Percentiles rank a stretch among this genome's conserved stretches.
phyloP scores from a whole-genome alignment of 1,284 basidiomycete species.

The Tylopilus sp. region DNA sequence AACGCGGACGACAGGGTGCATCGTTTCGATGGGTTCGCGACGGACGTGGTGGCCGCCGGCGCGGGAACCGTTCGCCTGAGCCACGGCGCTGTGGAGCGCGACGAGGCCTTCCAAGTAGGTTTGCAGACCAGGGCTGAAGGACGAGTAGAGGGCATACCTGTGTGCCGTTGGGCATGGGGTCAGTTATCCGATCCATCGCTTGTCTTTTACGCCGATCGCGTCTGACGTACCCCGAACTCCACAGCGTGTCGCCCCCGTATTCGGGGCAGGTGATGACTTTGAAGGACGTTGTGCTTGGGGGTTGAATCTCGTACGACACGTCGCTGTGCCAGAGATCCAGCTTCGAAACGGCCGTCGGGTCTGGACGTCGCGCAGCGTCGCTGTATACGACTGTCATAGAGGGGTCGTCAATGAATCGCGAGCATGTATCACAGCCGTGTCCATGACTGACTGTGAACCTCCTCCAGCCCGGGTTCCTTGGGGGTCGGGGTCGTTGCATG shows the following conservation, averaged over 20 bases:
- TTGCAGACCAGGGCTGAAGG: constrained; percentile 63
- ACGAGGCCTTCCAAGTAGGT: constrained; percentile 62
- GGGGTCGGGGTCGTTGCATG: constrained; percentile 80
- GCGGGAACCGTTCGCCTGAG: constrained; percentile 64
- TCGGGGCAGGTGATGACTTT: constrained; percentile 64
- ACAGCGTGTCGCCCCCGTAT: constrained; percentile 66
- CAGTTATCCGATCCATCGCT: background rate
- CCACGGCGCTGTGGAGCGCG: constrained; percentile 66
- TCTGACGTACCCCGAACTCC: constrained; percentile 56
- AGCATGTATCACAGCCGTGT: background rate
- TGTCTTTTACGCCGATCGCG: background rate
- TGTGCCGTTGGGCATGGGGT: constrained; percentile 7
- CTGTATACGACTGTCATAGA: constrained; percentile 58
- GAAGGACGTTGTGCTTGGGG: constrained; percentile 66
- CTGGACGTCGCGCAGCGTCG: constrained; percentile 64
- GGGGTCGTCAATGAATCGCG: constrained; percentile 8
- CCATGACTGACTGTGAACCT: constrained; percentile 63
- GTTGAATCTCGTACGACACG: constrained; percentile 75
- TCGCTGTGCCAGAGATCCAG: constrained; percentile 82
- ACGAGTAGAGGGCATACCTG: constrained; percentile 68
- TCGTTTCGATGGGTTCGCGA: constrained; percentile 63
- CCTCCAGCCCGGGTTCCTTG: constrained; percentile 65
- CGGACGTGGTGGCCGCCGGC: constrained; percentile 64
- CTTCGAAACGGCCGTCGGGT: constrained; percentile 67
- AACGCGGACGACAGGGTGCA: constrained; percentile 66